Conservation (phyloP, 495 filamentous ascomycete species). For the Penicillium maclennaniae region DNA sequence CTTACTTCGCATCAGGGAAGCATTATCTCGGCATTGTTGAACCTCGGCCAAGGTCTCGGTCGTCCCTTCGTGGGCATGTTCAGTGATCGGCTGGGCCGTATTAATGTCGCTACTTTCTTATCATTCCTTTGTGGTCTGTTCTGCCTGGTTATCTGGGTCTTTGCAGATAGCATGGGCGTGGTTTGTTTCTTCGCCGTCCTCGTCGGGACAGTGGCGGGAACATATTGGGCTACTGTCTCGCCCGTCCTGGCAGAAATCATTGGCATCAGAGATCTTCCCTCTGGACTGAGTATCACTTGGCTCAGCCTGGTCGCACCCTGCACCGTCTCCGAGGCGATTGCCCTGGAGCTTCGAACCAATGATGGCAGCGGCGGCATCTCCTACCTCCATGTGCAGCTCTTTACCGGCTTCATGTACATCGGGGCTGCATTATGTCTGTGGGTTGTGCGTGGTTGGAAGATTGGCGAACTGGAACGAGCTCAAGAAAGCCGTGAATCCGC, state of each 20-base stretch:
- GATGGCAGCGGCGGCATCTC: conserved; percentile 30
- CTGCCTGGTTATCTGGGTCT: conserved; percentile 71
- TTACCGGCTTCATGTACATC: conserved; percentile 63
- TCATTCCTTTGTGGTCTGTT: conserved; percentile 63
- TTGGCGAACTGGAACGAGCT: conserved; percentile 49
- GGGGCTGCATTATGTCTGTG: conserved; percentile 51
- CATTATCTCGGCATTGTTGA: conserved; percentile 67
- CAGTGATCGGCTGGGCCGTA: conserved; percentile 66
- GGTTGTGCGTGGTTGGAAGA: conserved; percentile 54
- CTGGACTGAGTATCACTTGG: conserved; percentile 74
- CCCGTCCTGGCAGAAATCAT: conserved; percentile 78
- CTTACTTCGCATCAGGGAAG: conserved; percentile 64
- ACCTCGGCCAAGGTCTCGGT: conserved; percentile 65
- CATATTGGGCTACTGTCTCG: conserved; percentile 65
- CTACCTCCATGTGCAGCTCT: conserved; percentile 63
- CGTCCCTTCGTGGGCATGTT: conserved; percentile 70
- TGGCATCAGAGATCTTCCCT: conserved; percentile 66
- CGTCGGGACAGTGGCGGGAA: conserved; percentile 66
- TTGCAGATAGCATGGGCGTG: conserved; percentile 59
- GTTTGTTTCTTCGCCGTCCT: conserved; percentile 69
- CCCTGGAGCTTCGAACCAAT: conserved; percentile 56
- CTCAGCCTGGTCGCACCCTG: conserved; percentile 66
- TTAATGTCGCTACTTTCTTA: conserved; percentile 66
- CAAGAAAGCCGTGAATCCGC: conserved; percentile 15
- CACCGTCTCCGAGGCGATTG: conserved; percentile 74